Evolutionary conservation across 257 asterid species (phyloP), one percentile per base, ranked within the genome.

Genomic region (Nicotiana attenuata): DNA sequence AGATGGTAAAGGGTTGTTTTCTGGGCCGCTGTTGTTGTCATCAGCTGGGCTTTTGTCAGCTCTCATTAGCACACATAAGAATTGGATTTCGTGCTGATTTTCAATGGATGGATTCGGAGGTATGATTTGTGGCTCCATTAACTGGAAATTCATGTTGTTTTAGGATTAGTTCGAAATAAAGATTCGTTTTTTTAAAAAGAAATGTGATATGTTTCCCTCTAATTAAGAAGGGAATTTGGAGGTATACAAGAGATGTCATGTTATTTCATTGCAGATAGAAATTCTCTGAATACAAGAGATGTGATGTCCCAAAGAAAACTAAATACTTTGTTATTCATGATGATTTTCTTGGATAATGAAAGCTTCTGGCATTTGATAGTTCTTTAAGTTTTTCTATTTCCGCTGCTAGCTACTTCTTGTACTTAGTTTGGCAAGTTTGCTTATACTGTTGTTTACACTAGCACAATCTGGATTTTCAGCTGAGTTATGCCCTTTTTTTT

Each of bases 51-150:
- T 94, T 31, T 80, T 92, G 16, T 92, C 98, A 0, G 97, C 96
- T 24, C 41, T 91, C 2, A 93, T 94, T 77, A 94, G 97, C 67
- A 91, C 98, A 73, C 98, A 91, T 81, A 94, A 94, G 93, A 94
- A 94, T 61, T 94, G 98, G 98, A 28, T 90, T 69, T 87, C 97
- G 63, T 93, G 92, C 85, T 91, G 82, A 75, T 50, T 3, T n/a
- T n/a, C n/a, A n/a, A n/a, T n/a, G n/a, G n/a, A n/a, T 75, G 79
- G 26, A 75, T 75, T 71, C 50, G 79, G 79, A 75, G 79, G 61
- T 75, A 75, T 11, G 38, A 0, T 24, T 50, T 75, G 63, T 50
- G 5, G 79, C 45, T 50, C 26, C 16, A 75, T 24, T 22, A 73
- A 7, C 15, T 73, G 61, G 79, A 22, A 71, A n/a, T 3, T 71